Base-by-base conservation (phyloP, 192 early-diverging fungal genomes). In the Funneliformis geosporum region DNA sequence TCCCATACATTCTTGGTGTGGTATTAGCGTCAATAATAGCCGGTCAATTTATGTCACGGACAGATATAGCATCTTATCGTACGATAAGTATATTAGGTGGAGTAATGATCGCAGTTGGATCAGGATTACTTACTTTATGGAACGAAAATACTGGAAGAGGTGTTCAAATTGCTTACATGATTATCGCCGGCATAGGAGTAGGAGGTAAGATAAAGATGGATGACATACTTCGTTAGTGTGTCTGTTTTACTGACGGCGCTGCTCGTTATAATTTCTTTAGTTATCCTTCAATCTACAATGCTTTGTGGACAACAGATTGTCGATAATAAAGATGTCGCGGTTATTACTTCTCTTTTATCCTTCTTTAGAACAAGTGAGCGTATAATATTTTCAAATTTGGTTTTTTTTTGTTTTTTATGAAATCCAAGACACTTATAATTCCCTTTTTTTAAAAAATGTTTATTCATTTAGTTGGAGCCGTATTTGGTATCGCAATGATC, bases 1-100 rank as follows among this genome's bases (percentile, higher is more conserved):
- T 97, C 67, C 93, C 95, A 0, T 90, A 93, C 64, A 89, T 96
- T 14, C 69, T 92, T 9, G 92, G 93, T 27, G 86, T 92, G n/a
- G 91, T 95, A 39, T 27, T 95, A 12, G 79, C 91, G 16, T 91
- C 90, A 43, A 90, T 97, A 68, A 23, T 38, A 0, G 87, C 87
- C 23, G 96, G 96, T 8, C 85, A 88, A 12, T 27, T 90, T 25
- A 85, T 94, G 71, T 79, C 77, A 23, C 46, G 67, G 38, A 81
- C 89, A 44, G 84, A 88, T 38, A 86, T 87, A 5, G 84, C 90
- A 0, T 67, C 82, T 43, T 94, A 95, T 84, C 82, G 89, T 21
- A 84, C 88, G 23, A 90, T 94, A 76, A 85, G 94, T 75, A 81
- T 88, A 38, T 33, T 87, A 14, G 95, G 94, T 16, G 84, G 88